Evolutionary conservation across 2,329 filamentous ascomycete genomes (phyloP).

Genomic region (Sporothrix variecibatus): DNA sequence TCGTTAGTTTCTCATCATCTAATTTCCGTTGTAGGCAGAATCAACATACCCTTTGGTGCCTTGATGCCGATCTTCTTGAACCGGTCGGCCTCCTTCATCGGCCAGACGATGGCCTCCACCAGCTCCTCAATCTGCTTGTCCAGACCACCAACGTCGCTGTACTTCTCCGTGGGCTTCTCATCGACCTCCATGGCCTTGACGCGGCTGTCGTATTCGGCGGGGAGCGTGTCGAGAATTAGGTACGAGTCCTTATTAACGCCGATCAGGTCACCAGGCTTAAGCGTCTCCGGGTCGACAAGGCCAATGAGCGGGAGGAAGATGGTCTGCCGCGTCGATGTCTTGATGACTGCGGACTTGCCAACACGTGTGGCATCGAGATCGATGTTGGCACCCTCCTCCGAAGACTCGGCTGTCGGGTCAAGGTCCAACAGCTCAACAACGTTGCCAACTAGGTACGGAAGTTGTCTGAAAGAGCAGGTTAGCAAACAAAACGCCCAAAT

Average conservation of each 20-base stretch:
- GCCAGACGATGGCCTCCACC: conserved; percentile 98
- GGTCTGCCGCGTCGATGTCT: conserved; percentile 96
- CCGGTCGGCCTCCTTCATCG: conserved; percentile 98
- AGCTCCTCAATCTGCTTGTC: conserved; percentile 99
- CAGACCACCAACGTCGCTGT: conserved; percentile 93
- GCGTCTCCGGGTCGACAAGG: conserved; percentile 89
- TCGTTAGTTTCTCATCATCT: conserved; percentile 21
- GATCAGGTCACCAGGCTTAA: conserved; percentile 95
- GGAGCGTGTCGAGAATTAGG: conserved; percentile 91
- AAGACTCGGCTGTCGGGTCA: conserved; percentile 92
- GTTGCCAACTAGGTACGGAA: conserved; percentile 97
- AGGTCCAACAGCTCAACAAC: conserved; percentile 97
- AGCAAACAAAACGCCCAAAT: not conserved
- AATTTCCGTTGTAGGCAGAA: not conserved
- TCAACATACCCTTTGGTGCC: conserved; percentile 81
- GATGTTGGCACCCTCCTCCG: conserved; percentile 97
- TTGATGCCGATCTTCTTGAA: conserved; percentile 99
- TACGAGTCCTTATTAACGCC: conserved; percentile 99
- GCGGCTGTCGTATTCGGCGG: conserved; percentile 96
- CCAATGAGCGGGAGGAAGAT: conserved; percentile 98
- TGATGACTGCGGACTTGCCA: conserved; percentile 98
- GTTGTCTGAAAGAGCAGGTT: conserved; percentile 65
- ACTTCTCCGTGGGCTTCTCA: conserved; percentile 99
- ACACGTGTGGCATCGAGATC: conserved; percentile 95
- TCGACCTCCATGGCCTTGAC: conserved; percentile 99